Evolutionary conservation across 441 rosid genomes (phyloP).

Genomic region (Arabidopsis hybrid): DNA sequence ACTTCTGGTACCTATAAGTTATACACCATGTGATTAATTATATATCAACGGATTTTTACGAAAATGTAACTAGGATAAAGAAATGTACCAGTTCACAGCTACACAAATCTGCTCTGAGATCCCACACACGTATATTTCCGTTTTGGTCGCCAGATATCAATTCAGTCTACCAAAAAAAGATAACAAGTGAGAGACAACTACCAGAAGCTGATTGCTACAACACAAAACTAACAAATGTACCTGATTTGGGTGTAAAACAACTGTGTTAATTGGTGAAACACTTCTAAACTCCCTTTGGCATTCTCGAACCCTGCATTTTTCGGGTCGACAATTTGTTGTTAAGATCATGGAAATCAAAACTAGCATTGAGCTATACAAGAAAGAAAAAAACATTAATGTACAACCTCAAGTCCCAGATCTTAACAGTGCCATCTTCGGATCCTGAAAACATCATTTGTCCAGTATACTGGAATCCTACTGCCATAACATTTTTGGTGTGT

Average conservation of each 20-base stretch:
- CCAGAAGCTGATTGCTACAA: background rate
- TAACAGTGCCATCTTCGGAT: conserved; percentile 94
- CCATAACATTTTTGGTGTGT: conserved; percentile 94
- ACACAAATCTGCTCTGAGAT: conserved; percentile 90
- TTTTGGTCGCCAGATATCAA: conserved; percentile 97
- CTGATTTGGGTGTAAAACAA: conserved; percentile 97
- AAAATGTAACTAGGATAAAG: conserved; percentile 5
- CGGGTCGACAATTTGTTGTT: background rate
- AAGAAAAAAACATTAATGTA: background rate
- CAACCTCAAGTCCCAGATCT: conserved; percentile 96
- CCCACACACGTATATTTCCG: conserved; percentile 96
- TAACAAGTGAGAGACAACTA: background rate
- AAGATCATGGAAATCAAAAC: background rate
- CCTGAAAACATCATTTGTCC: conserved; percentile 99
- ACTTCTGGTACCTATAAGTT: conserved; percentile 86
- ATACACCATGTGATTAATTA: conserved; percentile 2
- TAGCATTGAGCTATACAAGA: background rate
- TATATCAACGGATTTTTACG: background rate
- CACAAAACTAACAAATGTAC: conserved; percentile 34
- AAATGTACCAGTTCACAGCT: conserved; percentile 86
- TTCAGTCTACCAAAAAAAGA: conserved; percentile 55
- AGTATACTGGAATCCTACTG: conserved; percentile 90
- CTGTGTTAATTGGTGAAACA: conserved; percentile 86
- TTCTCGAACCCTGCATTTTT: conserved; percentile 73
- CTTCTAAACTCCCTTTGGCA: conserved; percentile 58